These are phyloP conservation scores for Vanderwaltozyma polyspora DNA, from an alignment of 805 yeast species.

Conservation along the genomic window DNA sequence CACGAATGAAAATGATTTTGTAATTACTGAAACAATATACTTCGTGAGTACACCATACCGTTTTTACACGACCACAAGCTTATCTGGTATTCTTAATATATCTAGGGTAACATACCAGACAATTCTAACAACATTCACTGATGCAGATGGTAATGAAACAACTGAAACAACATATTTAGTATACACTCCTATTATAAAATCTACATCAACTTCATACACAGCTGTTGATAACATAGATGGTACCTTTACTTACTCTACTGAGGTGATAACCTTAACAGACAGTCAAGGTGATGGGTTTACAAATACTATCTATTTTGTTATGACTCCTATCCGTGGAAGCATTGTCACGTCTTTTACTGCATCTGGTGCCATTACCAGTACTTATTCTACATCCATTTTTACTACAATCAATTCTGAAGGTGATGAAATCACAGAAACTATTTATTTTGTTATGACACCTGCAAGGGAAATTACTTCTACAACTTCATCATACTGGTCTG, in stretches of 20 bases:
- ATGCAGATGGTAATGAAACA: neutral
- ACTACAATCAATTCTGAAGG: conserved; percentile 1
- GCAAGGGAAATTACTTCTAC: neutral
- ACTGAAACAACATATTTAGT: neutral
- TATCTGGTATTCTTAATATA: neutral
- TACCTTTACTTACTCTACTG: neutral
- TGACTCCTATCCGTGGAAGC: neutral
- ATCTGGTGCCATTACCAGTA: neutral
- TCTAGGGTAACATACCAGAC: neutral
- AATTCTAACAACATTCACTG: neutral
- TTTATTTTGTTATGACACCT: conserved; percentile 4
- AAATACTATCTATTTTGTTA: neutral
- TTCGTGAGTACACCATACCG: neutral
- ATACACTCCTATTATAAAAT: neutral
- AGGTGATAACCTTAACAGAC: neutral
- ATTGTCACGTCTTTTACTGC: neutral
- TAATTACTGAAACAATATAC: neutral
- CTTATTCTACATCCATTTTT: neutral
- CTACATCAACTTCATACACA: neutral
- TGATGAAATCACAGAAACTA: neutral
- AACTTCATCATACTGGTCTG: neutral
- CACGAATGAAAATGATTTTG: neutral
- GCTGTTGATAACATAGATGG: neutral
- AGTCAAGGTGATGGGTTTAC: neutral
- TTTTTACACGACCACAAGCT: neutral